phyloP scores from a whole-genome alignment of 441 rosid genomes.

The Populus hybrid region DNA sequence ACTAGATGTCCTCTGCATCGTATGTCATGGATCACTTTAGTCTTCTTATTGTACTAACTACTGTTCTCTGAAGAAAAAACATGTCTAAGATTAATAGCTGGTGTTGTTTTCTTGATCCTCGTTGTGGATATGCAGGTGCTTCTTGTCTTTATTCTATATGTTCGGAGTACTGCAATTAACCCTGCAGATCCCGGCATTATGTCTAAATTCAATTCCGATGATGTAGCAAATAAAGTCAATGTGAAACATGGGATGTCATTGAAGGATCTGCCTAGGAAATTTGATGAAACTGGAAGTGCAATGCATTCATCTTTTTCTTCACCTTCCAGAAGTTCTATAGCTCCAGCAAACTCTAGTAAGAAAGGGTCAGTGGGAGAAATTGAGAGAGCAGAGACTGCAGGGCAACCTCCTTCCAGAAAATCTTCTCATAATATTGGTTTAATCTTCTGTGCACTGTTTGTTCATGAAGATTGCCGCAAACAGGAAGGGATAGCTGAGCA shows the following conservation, averaged over 20 bases:
- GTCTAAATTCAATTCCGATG: constrained; percentile 40
- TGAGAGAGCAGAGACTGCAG: constrained; percentile 33
- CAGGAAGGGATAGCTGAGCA: constrained; percentile 48
- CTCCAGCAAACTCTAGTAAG: constrained; percentile 57
- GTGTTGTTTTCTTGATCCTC: not conserved
- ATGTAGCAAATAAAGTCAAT: constrained; percentile 40
- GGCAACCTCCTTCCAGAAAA: constrained; percentile 25
- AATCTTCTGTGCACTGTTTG: constrained; percentile 62
- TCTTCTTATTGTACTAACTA: not conserved
- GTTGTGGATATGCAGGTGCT: constrained; percentile 48
- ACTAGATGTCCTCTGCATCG: not conserved
- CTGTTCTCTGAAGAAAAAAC: not conserved
- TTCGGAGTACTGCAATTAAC: constrained; percentile 90
- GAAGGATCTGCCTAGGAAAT: constrained; percentile 44
- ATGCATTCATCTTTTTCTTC: constrained; percentile 70
- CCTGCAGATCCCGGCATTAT: constrained; percentile 97
- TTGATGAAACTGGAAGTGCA: constrained; percentile 60
- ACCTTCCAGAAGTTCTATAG: constrained; percentile 65
- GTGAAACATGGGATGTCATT: constrained; percentile 32
- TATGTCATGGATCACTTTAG: not conserved
- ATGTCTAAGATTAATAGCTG: not conserved
- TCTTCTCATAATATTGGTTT: constrained; percentile 44
- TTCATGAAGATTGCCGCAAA: constrained; percentile 73
- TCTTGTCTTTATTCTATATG: constrained; percentile 74
- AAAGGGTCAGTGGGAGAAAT: constrained; percentile 60